Conservation (phyloP, 2,329 filamentous ascomycete species). For the Coniella lustricola region DNA sequence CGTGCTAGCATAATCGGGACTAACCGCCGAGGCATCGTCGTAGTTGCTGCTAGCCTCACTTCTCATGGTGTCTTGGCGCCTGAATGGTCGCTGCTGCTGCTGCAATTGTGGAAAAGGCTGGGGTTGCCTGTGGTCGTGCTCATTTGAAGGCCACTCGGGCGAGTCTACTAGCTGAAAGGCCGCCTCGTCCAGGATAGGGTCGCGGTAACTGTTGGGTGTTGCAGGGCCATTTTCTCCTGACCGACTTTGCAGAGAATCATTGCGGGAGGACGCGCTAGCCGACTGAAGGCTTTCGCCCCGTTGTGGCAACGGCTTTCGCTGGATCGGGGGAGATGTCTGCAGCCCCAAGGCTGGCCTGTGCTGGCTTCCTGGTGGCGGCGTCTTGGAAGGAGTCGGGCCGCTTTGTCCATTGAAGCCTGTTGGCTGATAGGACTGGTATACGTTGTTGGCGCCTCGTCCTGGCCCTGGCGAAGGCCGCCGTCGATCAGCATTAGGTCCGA, state of each 20-base stretch:
- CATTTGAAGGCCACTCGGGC: slow-evolving; percentile 21
- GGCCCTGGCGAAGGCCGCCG: slow-evolving; percentile 10
- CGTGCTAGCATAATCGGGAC: slow-evolving; percentile 74
- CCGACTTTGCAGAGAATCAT: slow-evolving; percentile 24
- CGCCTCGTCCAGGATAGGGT: slow-evolving; percentile 38
- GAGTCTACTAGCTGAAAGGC: slow-evolving; percentile 41
- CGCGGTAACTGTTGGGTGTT: slow-evolving; percentile 32
- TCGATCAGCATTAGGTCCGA: slow-evolving; percentile 11
- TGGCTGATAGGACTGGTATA: slow-evolving; percentile 7
- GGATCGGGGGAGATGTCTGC: slow-evolving; percentile 31
- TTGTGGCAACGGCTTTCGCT: slow-evolving; percentile 46
- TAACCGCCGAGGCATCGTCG: slow-evolving; percentile 60
- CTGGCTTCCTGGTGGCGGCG: slow-evolving; percentile 11
- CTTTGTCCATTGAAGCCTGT: neutral
- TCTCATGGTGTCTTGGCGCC: slow-evolving; percentile 31
- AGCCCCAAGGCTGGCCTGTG: slow-evolving; percentile 8
- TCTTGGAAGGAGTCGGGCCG: slow-evolving; percentile 6
- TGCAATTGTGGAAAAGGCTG: slow-evolving; percentile 7
- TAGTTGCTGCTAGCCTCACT: slow-evolving; percentile 40
- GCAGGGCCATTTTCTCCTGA: slow-evolving; percentile 33
- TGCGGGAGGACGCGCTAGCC: slow-evolving; percentile 3
- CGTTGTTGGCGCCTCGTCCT: slow-evolving; percentile 3
- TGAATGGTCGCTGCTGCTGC: neutral
- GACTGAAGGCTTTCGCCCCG: slow-evolving; percentile 20
- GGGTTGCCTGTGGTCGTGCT: slow-evolving; percentile 16